A percentile compares a stretch with the other conserved stretches of the same genome.
Evolutionary conservation across 2,329 filamentous ascomycete species (phyloP).

Genomic region (Cladophialophora chaetospira): DNA sequence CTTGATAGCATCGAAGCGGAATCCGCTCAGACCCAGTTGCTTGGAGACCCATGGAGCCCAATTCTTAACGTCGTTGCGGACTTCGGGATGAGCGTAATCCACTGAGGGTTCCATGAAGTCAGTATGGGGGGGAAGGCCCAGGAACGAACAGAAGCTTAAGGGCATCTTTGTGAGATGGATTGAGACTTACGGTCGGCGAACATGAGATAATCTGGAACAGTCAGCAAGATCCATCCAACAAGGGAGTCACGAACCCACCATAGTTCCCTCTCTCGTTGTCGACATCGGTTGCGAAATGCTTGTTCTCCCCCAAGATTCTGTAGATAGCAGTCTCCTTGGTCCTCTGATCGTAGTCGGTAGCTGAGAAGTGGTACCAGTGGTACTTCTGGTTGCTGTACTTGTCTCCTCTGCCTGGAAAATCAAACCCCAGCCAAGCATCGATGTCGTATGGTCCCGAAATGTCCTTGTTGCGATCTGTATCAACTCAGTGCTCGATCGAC

Average conservation of each 20-base stretch:
- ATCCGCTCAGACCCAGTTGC: conserved; percentile 60
- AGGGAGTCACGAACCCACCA: conserved; percentile 38
- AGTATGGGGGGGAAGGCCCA: too few species aligned
- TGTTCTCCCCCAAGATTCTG: conserved; percentile 61
- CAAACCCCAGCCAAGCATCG: conserved; percentile 64
- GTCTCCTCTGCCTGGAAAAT: conserved; percentile 59
- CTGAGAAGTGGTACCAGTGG: conserved; percentile 63
- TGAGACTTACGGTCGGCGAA: conserved; percentile 56
- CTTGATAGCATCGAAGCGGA: conserved; percentile 66
- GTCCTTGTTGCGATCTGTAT: conserved; percentile 53
- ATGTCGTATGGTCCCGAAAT: conserved; percentile 59
- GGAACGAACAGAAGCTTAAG: too few species aligned
- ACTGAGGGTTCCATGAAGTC: not conserved
- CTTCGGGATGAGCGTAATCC: conserved; percentile 62
- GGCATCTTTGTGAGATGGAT: not conserved
- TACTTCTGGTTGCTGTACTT: conserved; percentile 61
- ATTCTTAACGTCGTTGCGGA: conserved; percentile 59
- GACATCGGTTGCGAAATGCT: conserved; percentile 60
- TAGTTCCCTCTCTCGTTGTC: conserved; percentile 63
- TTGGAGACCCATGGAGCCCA: conserved; percentile 66
- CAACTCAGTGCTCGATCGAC: not conserved
- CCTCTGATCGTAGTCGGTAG: conserved; percentile 61
- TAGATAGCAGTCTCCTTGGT: conserved; percentile 60
- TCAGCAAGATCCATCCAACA: conserved; percentile 6
- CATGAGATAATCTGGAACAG: conserved; percentile 77